phyloP scores from a whole-genome alignment of 2,329 filamentous ascomycete genomes.

The Aspergillus jensenii region DNA sequence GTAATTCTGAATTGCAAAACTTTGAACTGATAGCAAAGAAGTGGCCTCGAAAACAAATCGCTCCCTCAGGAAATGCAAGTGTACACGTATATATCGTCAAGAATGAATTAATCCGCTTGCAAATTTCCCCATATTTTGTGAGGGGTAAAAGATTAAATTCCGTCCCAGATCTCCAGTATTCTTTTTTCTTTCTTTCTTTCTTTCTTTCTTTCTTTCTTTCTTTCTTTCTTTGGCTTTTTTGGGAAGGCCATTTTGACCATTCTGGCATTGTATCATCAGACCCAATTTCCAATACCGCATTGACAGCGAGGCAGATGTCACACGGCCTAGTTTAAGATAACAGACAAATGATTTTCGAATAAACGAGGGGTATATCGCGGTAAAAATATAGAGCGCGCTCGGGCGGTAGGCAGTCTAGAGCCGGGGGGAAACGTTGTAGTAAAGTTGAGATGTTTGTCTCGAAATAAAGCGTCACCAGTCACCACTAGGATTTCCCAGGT shows the following conservation, averaged over 20 bases:
- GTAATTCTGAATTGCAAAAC: neutral
- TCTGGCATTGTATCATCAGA: conserved; percentile 2
- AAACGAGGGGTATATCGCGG: conserved; percentile 5
- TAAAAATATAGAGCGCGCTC: neutral
- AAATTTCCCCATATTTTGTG: neutral
- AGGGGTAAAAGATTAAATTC: neutral
- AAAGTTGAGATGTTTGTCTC: neutral
- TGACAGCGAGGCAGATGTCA: neutral
- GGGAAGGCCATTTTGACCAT: neutral
- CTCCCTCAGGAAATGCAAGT: neutral
- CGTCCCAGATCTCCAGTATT: neutral
- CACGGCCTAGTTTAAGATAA: neutral
- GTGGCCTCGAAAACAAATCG: neutral
- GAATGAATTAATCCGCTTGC: neutral
- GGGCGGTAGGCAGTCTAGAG: neutral
- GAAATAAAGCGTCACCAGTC: neutral
- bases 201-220: neutral
- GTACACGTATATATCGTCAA: neutral
- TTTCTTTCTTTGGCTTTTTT: too few relatives aligned
- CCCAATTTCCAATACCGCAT: neutral
- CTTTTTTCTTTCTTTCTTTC: neutral
- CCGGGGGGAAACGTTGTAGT: neutral
- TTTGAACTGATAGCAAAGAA: neutral
- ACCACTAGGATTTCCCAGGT: neutral
- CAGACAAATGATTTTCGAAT: neutral